Percentiles rank a stretch among this genome's conserved stretches.
Evolutionary conservation across 106 monocot species (phyloP).

Genomic region (Dendrobium huoshanense): DNA sequence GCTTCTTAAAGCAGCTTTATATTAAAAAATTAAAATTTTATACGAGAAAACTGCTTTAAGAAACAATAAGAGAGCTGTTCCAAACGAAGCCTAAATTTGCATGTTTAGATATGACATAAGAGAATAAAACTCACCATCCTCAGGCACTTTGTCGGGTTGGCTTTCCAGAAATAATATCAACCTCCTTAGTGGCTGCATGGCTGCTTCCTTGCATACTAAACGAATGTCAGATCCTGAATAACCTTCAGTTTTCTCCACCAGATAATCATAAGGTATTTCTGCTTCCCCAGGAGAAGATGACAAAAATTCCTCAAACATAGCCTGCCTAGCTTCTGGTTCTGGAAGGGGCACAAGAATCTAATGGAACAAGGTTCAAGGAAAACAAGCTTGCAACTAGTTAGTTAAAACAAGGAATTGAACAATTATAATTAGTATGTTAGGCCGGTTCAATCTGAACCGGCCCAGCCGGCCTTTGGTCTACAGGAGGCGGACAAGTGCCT

Average conservation of each 20-base stretch:
- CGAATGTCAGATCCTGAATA: conserved; percentile 98
- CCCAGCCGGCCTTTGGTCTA: no score
- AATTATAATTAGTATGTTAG: not conserved
- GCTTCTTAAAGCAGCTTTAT: no score
- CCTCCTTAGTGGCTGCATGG: conserved; percentile 93
- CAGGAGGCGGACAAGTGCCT: no score
- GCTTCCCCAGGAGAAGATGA: conserved; percentile 38
- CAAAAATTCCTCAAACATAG: conserved; percentile 90
- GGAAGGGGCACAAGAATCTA: conserved; percentile 98
- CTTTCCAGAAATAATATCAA: conserved; percentile 66
- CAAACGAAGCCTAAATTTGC: not conserved
- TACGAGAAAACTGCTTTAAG: no score
- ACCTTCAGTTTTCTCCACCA: conserved; percentile 85
- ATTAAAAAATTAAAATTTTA: no score
- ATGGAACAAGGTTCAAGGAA: not conserved
- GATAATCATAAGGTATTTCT: conserved; percentile 43
- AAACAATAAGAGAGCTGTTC: no score
- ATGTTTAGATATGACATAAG: not conserved
- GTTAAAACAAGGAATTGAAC: not conserved
- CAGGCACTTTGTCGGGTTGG: conserved; percentile 32
- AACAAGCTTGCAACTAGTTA: not conserved
- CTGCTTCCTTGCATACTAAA: conserved; percentile 95
- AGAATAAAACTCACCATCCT: conserved; percentile 53
- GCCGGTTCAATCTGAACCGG: no score
- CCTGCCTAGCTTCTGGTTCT: conserved; percentile 75